Evolutionary conservation across 192 early-diverging fungal genomes (phyloP).

Genomic region (Phycomyces blakesleeanus): DNA sequence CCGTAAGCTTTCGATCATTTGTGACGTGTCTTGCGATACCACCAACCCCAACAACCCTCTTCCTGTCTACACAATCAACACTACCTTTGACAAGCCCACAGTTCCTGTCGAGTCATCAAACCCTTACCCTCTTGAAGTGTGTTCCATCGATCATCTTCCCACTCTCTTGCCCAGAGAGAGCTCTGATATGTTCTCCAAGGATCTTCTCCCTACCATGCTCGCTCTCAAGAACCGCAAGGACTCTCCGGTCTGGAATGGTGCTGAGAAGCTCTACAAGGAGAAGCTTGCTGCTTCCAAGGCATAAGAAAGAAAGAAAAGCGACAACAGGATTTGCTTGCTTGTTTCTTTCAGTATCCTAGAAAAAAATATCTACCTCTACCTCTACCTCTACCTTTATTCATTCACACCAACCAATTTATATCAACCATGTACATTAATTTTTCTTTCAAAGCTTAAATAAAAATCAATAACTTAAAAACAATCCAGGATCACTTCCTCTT

Average conservation of each 20-base stretch:
- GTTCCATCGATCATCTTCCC: conserved; percentile 96
- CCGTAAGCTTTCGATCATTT: conserved; percentile 77
- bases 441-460: too few relatives aligned
- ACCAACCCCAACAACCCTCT: conserved; percentile 98
- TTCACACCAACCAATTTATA: too few relatives aligned
- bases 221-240: conserved; percentile 59
- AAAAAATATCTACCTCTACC: too few relatives aligned
- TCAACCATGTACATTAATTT: too few relatives aligned
- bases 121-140: conserved; percentile 73
- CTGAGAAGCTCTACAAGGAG: conserved; percentile 78
- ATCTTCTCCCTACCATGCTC: conserved; percentile 83
- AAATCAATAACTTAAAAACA: too few relatives aligned
- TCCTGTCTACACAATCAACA: conserved; percentile 87
- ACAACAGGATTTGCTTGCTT: too few relatives aligned
- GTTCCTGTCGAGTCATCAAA: conserved; percentile 65
- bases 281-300: conserved; percentile 59
- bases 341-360: too few relatives aligned
- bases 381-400: too few relatives aligned
- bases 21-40: conserved; percentile 94
- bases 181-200: conserved; percentile 80
- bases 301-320: background rate
- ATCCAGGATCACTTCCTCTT: too few relatives aligned
- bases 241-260: conserved; percentile 78
- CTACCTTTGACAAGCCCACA: conserved; percentile 92
- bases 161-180: conserved; percentile 91